These are phyloP conservation scores for Pilobolus umbonatus DNA, from an alignment of 192 early-diverging fungal genomes.

Conservation along the genomic window DNA sequence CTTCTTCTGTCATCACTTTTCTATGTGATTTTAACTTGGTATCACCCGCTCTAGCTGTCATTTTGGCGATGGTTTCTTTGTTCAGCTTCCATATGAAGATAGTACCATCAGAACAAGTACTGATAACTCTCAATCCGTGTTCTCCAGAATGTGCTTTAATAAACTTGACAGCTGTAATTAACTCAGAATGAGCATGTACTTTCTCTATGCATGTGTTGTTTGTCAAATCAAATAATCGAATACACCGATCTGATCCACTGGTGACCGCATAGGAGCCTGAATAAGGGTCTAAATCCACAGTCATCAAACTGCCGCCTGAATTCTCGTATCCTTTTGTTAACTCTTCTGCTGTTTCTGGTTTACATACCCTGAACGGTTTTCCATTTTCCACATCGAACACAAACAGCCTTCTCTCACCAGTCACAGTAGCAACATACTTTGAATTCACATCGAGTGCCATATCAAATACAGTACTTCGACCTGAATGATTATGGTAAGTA, in stretches of 20 bases:
- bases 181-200: slow-evolving; percentile 63
- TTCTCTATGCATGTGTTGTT: slow-evolving; percentile 56
- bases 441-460: slow-evolving; percentile 55
- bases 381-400: slow-evolving; percentile 58
- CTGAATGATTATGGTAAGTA: slow-evolving; percentile 65
- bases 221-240: slow-evolving; percentile 67
- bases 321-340: slow-evolving; percentile 29
- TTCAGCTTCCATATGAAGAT: slow-evolving; percentile 71
- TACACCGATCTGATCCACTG: slow-evolving; percentile 60
- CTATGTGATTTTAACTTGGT: neutral
- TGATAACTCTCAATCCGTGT: slow-evolving; percentile 44
- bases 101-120: slow-evolving; percentile 70
- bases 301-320: slow-evolving; percentile 54
- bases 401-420: slow-evolving; percentile 67
- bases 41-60: slow-evolving; percentile 22
- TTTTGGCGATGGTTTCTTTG: slow-evolving; percentile 35
- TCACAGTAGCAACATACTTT: slow-evolving; percentile 55
- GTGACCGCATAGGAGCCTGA: slow-evolving; percentile 62
- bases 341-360: slow-evolving; percentile 48
- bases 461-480: slow-evolving; percentile 69
- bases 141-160: slow-evolving; percentile 2
- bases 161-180: slow-evolving; percentile 69
- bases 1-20: neutral
- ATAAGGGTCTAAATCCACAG: slow-evolving; percentile 62
- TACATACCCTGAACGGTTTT: slow-evolving; percentile 56